Evolutionary conservation across 331 rosid genomes (phyloP).

Genomic region (Stylosanthes scabra): DNA sequence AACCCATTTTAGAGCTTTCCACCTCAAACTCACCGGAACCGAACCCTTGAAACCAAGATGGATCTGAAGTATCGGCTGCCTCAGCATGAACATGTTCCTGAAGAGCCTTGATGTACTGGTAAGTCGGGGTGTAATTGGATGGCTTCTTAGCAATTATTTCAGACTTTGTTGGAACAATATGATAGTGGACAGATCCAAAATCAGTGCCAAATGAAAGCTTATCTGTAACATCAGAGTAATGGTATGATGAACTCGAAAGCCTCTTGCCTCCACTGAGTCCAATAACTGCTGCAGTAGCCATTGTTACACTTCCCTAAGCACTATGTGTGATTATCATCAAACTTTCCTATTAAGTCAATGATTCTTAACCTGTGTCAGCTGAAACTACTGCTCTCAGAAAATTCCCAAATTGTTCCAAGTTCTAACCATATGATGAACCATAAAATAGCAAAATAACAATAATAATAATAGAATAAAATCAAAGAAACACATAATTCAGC

Average conservation of each 20-base stretch:
- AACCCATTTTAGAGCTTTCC: slow-evolving; percentile 59
- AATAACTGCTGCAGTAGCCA: slow-evolving; percentile 94
- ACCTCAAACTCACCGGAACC: slow-evolving; percentile 53
- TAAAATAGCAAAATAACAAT: neutral
- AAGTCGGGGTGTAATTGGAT: slow-evolving; percentile 57
- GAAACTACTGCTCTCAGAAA: slow-evolving; percentile 39
- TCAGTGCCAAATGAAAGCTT: slow-evolving; percentile 60
- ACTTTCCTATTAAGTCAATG: slow-evolving; percentile 31
- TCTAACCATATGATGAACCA: slow-evolving; percentile 38
- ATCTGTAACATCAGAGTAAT: slow-evolving; percentile 78
- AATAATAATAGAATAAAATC: slow-evolving; percentile 3
- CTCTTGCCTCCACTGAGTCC: slow-evolving; percentile 88
- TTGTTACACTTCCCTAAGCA: slow-evolving; percentile 56
- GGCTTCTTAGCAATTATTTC: slow-evolving; percentile 60
- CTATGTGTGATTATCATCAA: slow-evolving; percentile 56
- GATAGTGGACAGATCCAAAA: slow-evolving; percentile 56
- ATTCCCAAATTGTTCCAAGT: slow-evolving; percentile 27
- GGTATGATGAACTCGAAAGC: slow-evolving; percentile 77
- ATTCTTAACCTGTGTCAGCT: slow-evolving; percentile 22
- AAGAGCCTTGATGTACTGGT: slow-evolving; percentile 69
- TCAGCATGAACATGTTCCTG: slow-evolving; percentile 62
- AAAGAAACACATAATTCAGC: neutral
- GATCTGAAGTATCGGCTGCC: slow-evolving; percentile 49
- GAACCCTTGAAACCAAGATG: slow-evolving; percentile 45
- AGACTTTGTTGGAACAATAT: slow-evolving; percentile 57